A percentile compares a stretch with the other conserved stretches of the same genome.
phyloP scores from a whole-genome alignment of 202 grass and related monocot genomes.

The Schoenoplectus tabernaemontani region DNA sequence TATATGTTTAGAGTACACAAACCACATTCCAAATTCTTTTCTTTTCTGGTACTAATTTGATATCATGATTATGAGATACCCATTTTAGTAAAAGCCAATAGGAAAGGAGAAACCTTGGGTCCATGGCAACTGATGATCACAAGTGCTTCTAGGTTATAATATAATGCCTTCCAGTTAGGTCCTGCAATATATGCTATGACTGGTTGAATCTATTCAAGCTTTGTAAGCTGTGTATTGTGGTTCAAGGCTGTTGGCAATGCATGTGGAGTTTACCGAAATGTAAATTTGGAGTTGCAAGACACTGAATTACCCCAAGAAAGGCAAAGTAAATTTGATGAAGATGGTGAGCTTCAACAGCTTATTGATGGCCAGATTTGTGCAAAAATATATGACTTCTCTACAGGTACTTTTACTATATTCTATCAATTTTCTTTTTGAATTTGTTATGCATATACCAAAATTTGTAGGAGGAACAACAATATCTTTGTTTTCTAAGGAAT shows the following conservation, averaged over 20 bases:
- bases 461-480: not conserved
- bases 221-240: conserved; percentile 5
- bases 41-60: not conserved
- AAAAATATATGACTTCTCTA: conserved; percentile 79
- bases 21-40: not conserved
- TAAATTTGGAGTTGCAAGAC: conserved; percentile 49
- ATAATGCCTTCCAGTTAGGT: not conserved
- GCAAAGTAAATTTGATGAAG: conserved; percentile 56
- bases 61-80: not conserved
- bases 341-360: conserved; percentile 80
- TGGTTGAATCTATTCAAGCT: not conserved
- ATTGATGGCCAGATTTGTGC: conserved; percentile 76
- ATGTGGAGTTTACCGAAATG: conserved; percentile 55
- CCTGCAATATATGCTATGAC: conserved; percentile 9
- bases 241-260: conserved; percentile 71
- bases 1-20: conserved; percentile 23
- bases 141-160: not conserved
- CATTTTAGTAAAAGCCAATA: not conserved
- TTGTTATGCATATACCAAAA: not conserved
- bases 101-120: not conserved
- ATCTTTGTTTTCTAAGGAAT: not conserved
- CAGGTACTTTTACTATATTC: conserved; percentile 12
- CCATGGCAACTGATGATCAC: not conserved
- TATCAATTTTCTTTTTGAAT: not conserved
- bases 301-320: conserved; percentile 57